Percentiles rank a stretch among this genome's conserved stretches.
Evolutionary conservation across 768 basidiomycete genomes (phyloP).

Genomic region (Serpula lacrymans): DNA sequence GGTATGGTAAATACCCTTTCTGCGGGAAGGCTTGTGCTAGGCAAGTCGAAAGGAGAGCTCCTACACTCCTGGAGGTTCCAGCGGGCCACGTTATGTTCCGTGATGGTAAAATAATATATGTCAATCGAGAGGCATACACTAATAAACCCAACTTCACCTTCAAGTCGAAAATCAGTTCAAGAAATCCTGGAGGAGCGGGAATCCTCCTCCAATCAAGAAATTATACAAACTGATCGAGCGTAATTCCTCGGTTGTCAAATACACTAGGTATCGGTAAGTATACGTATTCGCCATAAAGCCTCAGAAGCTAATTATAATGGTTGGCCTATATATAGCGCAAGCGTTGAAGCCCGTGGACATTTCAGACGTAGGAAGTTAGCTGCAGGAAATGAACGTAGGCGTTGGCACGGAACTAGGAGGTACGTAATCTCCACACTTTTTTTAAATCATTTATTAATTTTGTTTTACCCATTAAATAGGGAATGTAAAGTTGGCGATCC

Average conservation of each 20-base stretch:
- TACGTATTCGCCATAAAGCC: background rate
- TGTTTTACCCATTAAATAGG: too few species aligned
- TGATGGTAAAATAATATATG: constrained; percentile 45
- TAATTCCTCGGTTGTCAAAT: constrained; percentile 46
- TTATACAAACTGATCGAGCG: constrained; percentile 64
- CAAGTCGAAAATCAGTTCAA: constrained; percentile 71
- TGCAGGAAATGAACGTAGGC: constrained; percentile 67
- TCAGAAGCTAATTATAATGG: too few species aligned
- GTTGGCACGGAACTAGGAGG: constrained; percentile 83
- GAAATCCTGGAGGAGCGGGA: constrained; percentile 63
- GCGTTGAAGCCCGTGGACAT: constrained; percentile 58
- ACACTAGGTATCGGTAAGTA: constrained; percentile 58
- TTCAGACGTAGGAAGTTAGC: constrained; percentile 52
- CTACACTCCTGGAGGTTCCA: constrained; percentile 58
- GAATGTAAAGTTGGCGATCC: too few species aligned
- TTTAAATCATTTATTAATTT: too few species aligned
- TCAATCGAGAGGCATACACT: too few species aligned
- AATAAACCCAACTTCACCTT: too few species aligned
- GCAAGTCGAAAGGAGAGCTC: constrained; percentile 51
- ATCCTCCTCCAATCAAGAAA: constrained; percentile 49
- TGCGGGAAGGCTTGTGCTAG: constrained; percentile 54
- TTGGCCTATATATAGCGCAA: constrained; percentile 38
- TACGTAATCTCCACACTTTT: too few species aligned
- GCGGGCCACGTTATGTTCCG: constrained; percentile 59
- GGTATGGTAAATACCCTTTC: constrained; percentile 56